Conservation (phyloP, 192 early-diverging fungal genomes). For the Dissophora globulifera region DNA sequence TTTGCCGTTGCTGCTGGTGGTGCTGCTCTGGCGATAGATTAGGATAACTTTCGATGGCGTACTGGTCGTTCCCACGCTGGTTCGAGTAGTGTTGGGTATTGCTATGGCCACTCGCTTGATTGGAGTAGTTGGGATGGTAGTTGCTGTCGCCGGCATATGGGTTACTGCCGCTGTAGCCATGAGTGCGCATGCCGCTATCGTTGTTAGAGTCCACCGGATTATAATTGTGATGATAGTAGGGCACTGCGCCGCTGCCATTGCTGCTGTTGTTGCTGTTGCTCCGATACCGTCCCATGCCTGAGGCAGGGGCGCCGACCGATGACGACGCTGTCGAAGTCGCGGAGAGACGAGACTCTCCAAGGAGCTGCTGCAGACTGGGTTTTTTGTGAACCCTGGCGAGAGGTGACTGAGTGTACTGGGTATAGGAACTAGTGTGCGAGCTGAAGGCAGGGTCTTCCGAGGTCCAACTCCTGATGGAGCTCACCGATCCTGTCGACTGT, state of each 20-base stretch:
- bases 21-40: background rate
- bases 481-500: conserved; percentile 17
- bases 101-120: background rate
- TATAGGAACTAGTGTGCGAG: conserved; percentile 21
- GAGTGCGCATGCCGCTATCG: background rate
- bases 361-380: no score
- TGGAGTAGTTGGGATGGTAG: conserved; percentile 7
- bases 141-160: background rate
- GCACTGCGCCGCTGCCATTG: background rate
- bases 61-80: conserved; percentile 1
- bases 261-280: conserved; percentile 13
- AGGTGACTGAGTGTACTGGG: background rate
- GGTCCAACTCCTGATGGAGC: conserved; percentile 36
- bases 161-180: background rate
- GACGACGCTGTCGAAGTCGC: no score
- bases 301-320: no score
- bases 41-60: conserved; percentile 3
- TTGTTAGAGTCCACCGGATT: no score
- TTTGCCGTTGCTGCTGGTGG: background rate
- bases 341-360: no score
- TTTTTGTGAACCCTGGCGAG: no score
- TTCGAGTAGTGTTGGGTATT: conserved; percentile 1
- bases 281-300: no score
- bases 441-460: conserved; percentile 30
- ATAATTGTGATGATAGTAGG: no score